Evolutionary conservation across 495 filamentous ascomycete species (phyloP).

Genomic region (Oidiodendron maius): DNA sequence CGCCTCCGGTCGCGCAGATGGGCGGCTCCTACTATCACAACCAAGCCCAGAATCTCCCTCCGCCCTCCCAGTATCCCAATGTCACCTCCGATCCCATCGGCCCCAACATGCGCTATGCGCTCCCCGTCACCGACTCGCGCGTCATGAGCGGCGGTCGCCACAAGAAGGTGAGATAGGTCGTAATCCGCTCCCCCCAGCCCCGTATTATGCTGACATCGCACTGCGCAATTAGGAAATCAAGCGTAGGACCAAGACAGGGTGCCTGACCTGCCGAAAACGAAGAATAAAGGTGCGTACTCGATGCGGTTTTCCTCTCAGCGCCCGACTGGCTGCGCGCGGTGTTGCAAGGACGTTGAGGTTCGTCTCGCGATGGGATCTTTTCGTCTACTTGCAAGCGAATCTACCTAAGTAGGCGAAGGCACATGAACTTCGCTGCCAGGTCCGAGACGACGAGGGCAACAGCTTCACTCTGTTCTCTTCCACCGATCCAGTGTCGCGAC

Average conservation of each 20-base stretch:
- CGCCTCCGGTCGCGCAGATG: conserved; percentile 27
- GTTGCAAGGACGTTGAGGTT: conserved; percentile 17
- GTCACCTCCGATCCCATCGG: conserved; percentile 34
- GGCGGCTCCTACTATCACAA: conserved; percentile 28
- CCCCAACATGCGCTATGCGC: conserved; percentile 48
- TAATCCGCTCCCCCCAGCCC: conserved; percentile 5
- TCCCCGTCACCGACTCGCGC: conserved; percentile 54
- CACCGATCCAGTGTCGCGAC: too few relatives aligned
- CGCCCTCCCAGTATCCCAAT: conserved; percentile 37
- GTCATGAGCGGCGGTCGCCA: conserved; percentile 76
- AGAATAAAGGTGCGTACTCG: conserved; percentile 85
- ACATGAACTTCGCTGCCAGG: conserved; percentile 34
- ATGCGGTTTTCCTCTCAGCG: conserved; percentile 9
- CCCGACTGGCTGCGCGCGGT: conserved; percentile 7
- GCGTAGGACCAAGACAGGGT: conserved; percentile 94
- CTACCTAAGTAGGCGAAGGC: conserved; percentile 43
- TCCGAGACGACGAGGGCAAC: conserved; percentile 26
- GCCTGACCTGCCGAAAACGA: conserved; percentile 92
- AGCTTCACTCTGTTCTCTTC: conserved; percentile 15
- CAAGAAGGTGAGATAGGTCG: conserved; percentile 63
- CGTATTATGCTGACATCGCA: conserved; percentile 16
- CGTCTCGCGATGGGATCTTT: conserved; percentile 23
- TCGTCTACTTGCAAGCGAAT: conserved; percentile 34
- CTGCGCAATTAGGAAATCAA: conserved; percentile 72
- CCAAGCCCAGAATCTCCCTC: conserved; percentile 26